Conservation (phyloP, 371 early-diverging fungal genomes). For the Mortierella sp. region DNA sequence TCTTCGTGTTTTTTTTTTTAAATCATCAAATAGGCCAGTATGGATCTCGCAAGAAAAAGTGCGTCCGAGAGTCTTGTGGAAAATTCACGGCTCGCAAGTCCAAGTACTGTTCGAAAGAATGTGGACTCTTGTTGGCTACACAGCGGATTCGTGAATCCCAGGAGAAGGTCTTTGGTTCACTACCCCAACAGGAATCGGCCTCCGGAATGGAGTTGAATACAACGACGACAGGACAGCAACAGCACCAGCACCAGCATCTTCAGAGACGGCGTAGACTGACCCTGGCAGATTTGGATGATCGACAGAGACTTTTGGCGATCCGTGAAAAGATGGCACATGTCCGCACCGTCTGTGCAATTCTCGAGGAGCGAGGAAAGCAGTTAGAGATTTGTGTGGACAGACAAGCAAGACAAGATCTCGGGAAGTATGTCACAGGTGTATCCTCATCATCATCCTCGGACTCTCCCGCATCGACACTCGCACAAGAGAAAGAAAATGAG, state of each 20-base stretch:
- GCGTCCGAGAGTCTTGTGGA: slow-evolving; percentile 59
- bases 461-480: neutral
- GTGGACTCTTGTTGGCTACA: slow-evolving; percentile 53
- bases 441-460: neutral
- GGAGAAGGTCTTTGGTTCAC: slow-evolving; percentile 33
- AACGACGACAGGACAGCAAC: neutral
- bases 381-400: slow-evolving; percentile 43
- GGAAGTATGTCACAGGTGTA: slow-evolving; percentile 1
- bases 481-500: slow-evolving; percentile 8
- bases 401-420: slow-evolving; percentile 37
- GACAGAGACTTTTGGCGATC: slow-evolving; percentile 35
- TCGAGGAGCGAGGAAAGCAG: slow-evolving; percentile 42
- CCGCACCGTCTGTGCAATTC: slow-evolving; percentile 35
- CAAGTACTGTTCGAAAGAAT: slow-evolving; percentile 56
- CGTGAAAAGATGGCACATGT: slow-evolving; percentile 49
- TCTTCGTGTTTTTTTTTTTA: neutral
- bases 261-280: slow-evolving; percentile 44
- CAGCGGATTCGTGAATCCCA: slow-evolving; percentile 43
- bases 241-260: slow-evolving; percentile 15
- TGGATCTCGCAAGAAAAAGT: slow-evolving; percentile 63
- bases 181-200: neutral
- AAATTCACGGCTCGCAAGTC: slow-evolving; percentile 37
- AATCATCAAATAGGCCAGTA: slow-evolving; percentile 58
- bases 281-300: slow-evolving; percentile 54
- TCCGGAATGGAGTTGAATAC: neutral